Evolutionary conservation across 176 grass and related monocot genomes (phyloP).

Genomic region (Saccharum spontaneum): DNA sequence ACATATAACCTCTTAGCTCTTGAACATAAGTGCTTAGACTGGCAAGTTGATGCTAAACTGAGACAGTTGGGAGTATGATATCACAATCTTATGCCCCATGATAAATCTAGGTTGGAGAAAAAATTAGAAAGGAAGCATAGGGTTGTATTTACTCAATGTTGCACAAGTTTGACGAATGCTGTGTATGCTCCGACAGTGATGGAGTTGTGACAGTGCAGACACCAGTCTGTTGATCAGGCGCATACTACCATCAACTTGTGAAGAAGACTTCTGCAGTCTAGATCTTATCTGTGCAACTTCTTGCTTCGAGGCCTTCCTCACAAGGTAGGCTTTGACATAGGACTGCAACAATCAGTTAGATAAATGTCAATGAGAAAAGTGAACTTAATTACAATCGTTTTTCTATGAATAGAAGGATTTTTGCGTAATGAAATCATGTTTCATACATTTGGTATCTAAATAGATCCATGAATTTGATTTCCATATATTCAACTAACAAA

Average conservation of each 20-base stretch:
- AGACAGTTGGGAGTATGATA: background rate
- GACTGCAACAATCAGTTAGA: slow-evolving; percentile 45
- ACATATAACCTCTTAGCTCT: background rate
- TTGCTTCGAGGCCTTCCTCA: slow-evolving; percentile 52
- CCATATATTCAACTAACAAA: background rate
- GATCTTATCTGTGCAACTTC: slow-evolving; percentile 38
- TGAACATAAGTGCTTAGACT: background rate
- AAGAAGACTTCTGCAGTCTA: slow-evolving; percentile 40
- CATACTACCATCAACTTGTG: slow-evolving; percentile 47
- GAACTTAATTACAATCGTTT: background rate
- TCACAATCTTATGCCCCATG: background rate
- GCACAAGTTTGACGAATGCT: slow-evolving; percentile 53
- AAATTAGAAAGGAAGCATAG: background rate
- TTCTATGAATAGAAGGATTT: background rate
- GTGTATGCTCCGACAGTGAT: slow-evolving; percentile 41
- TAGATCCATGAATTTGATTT: background rate
- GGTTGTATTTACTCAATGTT: slow-evolving; percentile 60
- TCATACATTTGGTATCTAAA: background rate
- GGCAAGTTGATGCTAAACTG: background rate
- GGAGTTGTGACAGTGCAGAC: slow-evolving; percentile 49
- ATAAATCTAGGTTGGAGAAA: slow-evolving; percentile 25
- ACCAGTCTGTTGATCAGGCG: slow-evolving; percentile 54
- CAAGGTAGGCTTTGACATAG: slow-evolving; percentile 54
- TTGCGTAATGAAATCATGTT: slow-evolving; percentile 11
- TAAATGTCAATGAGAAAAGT: slow-evolving; percentile 19